These are phyloP conservation scores for Waltergamsia citrina DNA, from an alignment of 2,329 filamentous ascomycete species.

Conservation along the genomic window DNA sequence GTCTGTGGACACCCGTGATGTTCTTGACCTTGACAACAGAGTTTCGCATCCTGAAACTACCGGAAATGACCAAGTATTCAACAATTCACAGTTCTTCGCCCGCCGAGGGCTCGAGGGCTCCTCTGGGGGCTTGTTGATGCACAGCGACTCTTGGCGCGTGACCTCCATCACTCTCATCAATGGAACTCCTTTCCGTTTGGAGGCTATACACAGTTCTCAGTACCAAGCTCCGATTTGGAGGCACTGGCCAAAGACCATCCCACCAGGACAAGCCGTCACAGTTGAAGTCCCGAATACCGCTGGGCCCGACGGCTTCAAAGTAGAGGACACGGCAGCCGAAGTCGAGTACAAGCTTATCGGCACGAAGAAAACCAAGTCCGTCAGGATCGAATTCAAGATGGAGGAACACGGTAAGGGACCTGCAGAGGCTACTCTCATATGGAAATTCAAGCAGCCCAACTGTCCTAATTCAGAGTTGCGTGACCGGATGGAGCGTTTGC, in stretches of 20 bases:
- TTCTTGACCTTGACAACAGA: too few species aligned
- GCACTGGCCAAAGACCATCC: conserved; percentile 14
- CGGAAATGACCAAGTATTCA: too few species aligned
- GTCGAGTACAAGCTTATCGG: conserved; percentile 17
- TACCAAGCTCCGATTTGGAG: conserved; percentile 9
- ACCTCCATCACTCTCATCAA: conserved; percentile 17
- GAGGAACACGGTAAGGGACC: too few species aligned
- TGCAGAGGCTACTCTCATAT: too few species aligned
- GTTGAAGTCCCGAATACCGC: conserved; percentile 5
- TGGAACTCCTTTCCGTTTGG: conserved; percentile 21
- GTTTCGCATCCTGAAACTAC: too few species aligned
- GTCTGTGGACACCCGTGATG: too few species aligned
- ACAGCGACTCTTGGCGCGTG: too few species aligned
- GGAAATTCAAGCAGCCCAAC: too few species aligned
- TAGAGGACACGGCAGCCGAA: conserved; percentile 14
- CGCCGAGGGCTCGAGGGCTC: too few species aligned
- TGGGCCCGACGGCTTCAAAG: neutral
- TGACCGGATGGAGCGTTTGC: too few species aligned
- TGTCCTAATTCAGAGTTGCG: too few species aligned
- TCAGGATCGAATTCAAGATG: conserved; percentile 16
- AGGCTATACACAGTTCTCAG: conserved; percentile 7
- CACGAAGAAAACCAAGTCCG: conserved; percentile 14
- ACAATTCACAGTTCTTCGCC: too few species aligned
- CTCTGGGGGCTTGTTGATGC: neutral
- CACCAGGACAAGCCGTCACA: conserved; percentile 13